Conservation (phyloP, 2,329 filamentous ascomycete genomes). For the Trichoderma asperellum region DNA sequence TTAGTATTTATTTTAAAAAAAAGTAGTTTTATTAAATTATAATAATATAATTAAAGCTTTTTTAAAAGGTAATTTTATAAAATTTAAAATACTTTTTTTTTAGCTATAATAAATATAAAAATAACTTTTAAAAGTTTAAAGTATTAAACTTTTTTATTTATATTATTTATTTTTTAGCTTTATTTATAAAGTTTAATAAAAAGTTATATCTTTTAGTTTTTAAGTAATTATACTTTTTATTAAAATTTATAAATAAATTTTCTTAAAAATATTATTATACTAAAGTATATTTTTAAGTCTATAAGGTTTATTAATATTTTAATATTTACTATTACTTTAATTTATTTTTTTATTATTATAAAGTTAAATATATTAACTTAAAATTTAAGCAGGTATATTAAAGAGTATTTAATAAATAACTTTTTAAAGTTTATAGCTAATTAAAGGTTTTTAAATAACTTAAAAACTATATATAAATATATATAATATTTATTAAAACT, state of each 20-base stretch:
- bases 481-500: neutral
- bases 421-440: neutral
- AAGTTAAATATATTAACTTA: neutral
- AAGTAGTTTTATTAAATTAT: too few species aligned
- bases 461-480: neutral
- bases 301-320: neutral
- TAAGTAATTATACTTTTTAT: neutral
- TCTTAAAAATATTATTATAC: neutral
- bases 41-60: too few species aligned
- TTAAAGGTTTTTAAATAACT: neutral
- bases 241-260: neutral
- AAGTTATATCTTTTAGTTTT: neutral
- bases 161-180: neutral
- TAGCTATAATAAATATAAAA: neutral
- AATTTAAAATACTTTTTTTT: too few species aligned
- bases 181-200: neutral
- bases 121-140: neutral
- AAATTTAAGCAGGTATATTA: neutral
- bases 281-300: neutral
- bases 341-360: neutral
- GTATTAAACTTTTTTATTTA: neutral
- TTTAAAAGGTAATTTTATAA: too few species aligned
- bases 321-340: neutral
- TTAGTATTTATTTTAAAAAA: too few species aligned
- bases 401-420: neutral